Evolutionary conservation across 2,329 filamentous ascomycete species (phyloP).

Genomic region (Incumbomyces delicatus): DNA sequence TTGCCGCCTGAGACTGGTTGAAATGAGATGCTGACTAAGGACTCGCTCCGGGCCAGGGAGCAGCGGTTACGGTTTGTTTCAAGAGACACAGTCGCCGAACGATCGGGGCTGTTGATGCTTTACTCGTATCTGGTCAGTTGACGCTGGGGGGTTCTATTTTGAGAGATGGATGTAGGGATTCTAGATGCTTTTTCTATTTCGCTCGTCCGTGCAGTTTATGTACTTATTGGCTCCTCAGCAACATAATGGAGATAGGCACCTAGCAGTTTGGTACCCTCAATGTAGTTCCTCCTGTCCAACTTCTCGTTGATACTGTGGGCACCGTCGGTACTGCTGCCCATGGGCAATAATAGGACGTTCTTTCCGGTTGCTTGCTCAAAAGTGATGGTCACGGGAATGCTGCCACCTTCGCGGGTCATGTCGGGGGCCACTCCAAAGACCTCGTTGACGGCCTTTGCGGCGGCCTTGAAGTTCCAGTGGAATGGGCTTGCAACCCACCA

Average conservation of each 20-base stretch:
- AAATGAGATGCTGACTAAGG: too few species aligned
- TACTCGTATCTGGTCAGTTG: too few species aligned
- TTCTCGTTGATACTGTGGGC: slow-evolving; percentile 99
- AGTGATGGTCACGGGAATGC: slow-evolving; percentile 91
- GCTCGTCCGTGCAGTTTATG: neutral
- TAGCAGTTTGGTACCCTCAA: slow-evolving; percentile 91
- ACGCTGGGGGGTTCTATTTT: too few species aligned
- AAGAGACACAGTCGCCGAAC: too few species aligned
- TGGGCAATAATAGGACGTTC: slow-evolving; percentile 89
- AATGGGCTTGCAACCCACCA: slow-evolving; percentile 98
- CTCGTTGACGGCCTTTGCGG: slow-evolving; percentile 88
- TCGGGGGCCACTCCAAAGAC: slow-evolving; percentile 92
- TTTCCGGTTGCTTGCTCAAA: slow-evolving; percentile 97
- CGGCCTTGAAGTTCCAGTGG: slow-evolving; percentile 97
- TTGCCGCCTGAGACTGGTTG: too few species aligned
- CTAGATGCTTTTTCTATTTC: too few species aligned
- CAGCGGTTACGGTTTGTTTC: too few species aligned
- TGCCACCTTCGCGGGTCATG: slow-evolving; percentile 91
- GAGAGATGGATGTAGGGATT: too few species aligned
- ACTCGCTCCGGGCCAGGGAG: too few species aligned
- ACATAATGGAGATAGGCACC: slow-evolving; percentile 95
- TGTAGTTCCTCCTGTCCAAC: slow-evolving; percentile 93
- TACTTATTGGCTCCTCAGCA: slow-evolving; percentile 65
- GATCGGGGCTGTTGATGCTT: too few species aligned
- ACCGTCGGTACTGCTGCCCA: slow-evolving; percentile 94